These are phyloP conservation scores for Didymella sp. DNA, from an alignment of 2,329 filamentous ascomycete species.

Conservation along the genomic window DNA sequence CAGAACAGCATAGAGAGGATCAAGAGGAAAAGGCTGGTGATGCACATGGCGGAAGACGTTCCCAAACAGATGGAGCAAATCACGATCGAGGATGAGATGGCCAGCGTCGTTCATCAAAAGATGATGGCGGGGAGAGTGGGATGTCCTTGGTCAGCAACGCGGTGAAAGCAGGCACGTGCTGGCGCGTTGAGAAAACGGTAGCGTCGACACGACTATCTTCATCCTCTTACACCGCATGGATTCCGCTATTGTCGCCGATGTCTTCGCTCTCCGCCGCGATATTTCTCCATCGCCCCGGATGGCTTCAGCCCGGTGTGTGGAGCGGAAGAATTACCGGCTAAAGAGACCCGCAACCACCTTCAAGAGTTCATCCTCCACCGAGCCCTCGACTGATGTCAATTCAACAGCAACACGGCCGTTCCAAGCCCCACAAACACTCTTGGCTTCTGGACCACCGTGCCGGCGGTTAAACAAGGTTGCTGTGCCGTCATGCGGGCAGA, in stretches of 20 bases:
- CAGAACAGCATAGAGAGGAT: neutral
- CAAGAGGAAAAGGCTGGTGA: neutral
- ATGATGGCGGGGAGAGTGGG: neutral
- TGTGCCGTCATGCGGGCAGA: conserved; percentile 33
- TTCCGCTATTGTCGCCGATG: neutral
- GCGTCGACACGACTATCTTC: neutral
- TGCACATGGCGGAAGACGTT: neutral
- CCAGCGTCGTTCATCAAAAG: neutral
- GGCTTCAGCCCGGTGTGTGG: conserved; percentile 15
- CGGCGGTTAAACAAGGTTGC: conserved; percentile 44
- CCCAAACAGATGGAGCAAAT: neutral
- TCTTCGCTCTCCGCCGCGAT: neutral
- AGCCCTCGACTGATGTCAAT: conserved; percentile 21
- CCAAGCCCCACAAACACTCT: conserved; percentile 25
- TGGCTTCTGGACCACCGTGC: conserved; percentile 28
- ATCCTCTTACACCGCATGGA: neutral
- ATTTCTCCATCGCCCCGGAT: conserved; percentile 12
- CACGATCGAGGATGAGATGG: neutral
- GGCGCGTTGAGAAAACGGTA: neutral
- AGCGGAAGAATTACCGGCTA: conserved; percentile 47
- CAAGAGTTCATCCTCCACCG: conserved; percentile 24
- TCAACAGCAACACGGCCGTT: conserved; percentile 26
- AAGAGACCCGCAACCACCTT: conserved; percentile 27
- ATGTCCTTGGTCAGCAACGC: neutral
- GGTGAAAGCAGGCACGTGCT: conserved; percentile 1